These are phyloP conservation scores for Epichloe coenophiala DNA, from an alignment of 2,329 filamentous ascomycete species.

Conservation along the genomic window DNA sequence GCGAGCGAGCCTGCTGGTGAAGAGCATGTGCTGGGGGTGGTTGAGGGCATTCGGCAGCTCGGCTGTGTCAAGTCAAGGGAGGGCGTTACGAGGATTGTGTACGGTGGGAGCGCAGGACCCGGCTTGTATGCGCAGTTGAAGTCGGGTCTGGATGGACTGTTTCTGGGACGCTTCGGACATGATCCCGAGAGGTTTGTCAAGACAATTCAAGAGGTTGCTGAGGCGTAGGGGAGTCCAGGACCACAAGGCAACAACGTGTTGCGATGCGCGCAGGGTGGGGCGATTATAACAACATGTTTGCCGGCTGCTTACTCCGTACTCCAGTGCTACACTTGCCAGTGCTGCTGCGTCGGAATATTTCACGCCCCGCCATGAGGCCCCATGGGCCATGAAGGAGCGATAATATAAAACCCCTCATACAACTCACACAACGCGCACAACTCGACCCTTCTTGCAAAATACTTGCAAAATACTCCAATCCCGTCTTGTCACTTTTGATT, in stretches of 20 bases:
- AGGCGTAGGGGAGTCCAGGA: slow-evolving; percentile 15
- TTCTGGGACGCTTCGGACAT: slow-evolving; percentile 71
- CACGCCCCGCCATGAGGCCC: too few relatives aligned
- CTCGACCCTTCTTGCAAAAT: neutral
- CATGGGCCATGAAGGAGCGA: neutral
- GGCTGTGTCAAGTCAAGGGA: slow-evolving; percentile 36
- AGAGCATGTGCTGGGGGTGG: slow-evolving; percentile 59
- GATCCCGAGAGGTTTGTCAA: slow-evolving; percentile 57
- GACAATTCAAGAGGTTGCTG: slow-evolving; percentile 59
- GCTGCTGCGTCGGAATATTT: neutral
- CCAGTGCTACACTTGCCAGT: too few relatives aligned
- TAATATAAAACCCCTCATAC: slow-evolving; percentile 3
- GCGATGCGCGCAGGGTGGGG: neutral
- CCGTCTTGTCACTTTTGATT: neutral
- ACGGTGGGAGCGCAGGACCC: slow-evolving; percentile 72
- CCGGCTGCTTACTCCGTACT: too few relatives aligned
- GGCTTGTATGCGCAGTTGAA: slow-evolving; percentile 58
- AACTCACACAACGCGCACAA: neutral
- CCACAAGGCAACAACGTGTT: neutral
- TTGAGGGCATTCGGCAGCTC: slow-evolving; percentile 44
- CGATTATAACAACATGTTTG: too few relatives aligned
- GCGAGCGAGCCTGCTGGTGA: slow-evolving; percentile 56
- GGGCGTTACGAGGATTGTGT: slow-evolving; percentile 56
- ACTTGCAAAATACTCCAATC: too few relatives aligned
- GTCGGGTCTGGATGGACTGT: slow-evolving; percentile 63